Conservation (phyloP, 345 rosid species). For the Syzygium grande region DNA sequence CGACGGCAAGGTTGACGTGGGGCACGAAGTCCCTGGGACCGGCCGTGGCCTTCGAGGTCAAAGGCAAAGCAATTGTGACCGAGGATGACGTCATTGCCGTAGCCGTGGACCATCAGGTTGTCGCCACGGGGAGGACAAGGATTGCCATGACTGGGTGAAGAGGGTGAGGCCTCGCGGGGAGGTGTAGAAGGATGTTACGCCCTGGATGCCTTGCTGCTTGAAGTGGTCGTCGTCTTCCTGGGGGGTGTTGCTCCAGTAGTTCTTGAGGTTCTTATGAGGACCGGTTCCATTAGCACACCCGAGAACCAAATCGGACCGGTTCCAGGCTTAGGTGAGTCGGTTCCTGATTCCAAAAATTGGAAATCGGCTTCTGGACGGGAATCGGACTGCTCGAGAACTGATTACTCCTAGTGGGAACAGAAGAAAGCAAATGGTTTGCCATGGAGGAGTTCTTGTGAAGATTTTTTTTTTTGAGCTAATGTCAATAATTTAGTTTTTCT, state of each 20-base stretch:
- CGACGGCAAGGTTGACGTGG: conserved; percentile 49
- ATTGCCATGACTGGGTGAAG: conserved; percentile 75
- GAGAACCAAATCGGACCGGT: no score
- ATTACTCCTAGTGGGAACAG: no score
- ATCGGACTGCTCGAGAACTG: no score
- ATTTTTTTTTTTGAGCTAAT: no score
- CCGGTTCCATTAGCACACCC: no score
- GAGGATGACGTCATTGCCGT: no score
- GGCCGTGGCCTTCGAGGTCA: conserved; percentile 73
- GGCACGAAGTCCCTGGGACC: conserved; percentile 69
- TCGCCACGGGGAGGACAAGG: conserved; percentile 37
- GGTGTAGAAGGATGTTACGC: conserved; percentile 45
- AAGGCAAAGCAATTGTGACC: conserved; percentile 22
- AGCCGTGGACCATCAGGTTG: conserved; percentile 11
- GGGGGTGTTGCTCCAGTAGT: conserved; percentile 58
- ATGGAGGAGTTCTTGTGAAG: no score
- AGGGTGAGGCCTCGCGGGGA: conserved; percentile 68
- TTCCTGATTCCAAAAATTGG: no score
- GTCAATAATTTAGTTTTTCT: no score
- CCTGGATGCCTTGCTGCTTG: conserved; percentile 39
- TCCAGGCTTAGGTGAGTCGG: no score
- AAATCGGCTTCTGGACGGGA: no score
- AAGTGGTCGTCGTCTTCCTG: conserved; percentile 53
- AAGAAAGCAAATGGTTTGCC: no score
- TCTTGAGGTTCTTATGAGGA: not conserved